phyloP scores from a whole-genome alignment of 2,329 filamentous ascomycete genomes.

The Verticillium longisporum region DNA sequence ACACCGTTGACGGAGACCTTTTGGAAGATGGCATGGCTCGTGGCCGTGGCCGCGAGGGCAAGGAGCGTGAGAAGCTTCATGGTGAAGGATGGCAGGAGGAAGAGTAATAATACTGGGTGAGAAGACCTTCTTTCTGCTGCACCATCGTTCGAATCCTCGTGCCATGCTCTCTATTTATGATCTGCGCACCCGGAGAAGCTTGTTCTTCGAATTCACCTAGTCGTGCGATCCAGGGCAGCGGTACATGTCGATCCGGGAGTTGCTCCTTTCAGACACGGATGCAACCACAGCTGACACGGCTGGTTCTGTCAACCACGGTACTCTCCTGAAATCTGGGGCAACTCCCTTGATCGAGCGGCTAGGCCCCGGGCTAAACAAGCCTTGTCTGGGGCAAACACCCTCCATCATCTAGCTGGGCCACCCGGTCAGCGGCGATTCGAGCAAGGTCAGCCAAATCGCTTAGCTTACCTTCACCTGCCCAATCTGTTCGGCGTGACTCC shows the following conservation, averaged over 20 bases:
- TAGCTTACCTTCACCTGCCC: background rate
- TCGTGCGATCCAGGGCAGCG: background rate
- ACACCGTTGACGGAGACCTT: constrained; percentile 38
- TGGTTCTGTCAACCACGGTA: background rate
- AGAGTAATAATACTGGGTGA: background rate
- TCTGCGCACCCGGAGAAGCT: background rate
- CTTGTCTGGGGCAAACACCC: background rate
- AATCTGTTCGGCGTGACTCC: background rate
- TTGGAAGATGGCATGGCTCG: constrained; percentile 34
- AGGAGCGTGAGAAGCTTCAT: constrained; percentile 11
- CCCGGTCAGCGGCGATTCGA: background rate
- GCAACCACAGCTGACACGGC: background rate
- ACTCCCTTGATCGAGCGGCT: too few species aligned
- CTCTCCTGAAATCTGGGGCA: background rate
- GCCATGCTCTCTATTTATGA: background rate
- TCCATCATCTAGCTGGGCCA: background rate
- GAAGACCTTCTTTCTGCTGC: background rate
- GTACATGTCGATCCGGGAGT: constrained; percentile 1
- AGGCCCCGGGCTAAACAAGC: too few species aligned
- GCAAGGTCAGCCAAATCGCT: background rate
- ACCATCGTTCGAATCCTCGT: too few species aligned
- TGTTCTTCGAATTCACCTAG: background rate
- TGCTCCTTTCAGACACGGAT: background rate
- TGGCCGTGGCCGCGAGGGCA: constrained; percentile 19
- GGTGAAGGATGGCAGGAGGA: background rate